phyloP scores from a whole-genome alignment of 2,329 filamentous ascomycete genomes.

The Fusarium haematococcum region DNA sequence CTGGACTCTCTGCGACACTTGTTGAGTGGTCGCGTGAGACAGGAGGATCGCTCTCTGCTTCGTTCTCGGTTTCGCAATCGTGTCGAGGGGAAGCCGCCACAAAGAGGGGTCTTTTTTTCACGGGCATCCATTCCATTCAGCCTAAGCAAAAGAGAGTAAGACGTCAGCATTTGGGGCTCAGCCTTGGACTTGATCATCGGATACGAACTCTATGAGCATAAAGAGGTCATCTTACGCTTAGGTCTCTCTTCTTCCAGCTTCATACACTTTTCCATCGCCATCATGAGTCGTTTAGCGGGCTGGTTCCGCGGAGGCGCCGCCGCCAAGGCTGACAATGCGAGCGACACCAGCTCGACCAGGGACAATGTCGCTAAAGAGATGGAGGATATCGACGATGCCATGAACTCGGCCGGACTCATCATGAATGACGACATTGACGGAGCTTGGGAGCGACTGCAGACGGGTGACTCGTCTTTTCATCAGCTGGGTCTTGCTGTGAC shows the following conservation, averaged over 20 bases:
- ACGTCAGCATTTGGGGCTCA: conserved; percentile 39
- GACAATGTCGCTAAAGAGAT: conserved; percentile 58
- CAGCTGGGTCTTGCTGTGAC: conserved; percentile 84
- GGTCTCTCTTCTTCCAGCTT: neutral
- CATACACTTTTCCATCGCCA: conserved; percentile 1
- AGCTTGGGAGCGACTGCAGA: conserved; percentile 78
- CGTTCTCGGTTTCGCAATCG: conserved; percentile 9
- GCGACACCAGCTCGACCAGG: conserved; percentile 42
- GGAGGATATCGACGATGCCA: conserved; percentile 68
- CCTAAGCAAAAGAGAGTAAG: conserved; percentile 31
- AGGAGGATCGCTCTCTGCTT: neutral
- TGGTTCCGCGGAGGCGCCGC: conserved; percentile 61
- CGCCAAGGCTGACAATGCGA: conserved; percentile 50
- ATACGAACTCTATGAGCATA: neutral
- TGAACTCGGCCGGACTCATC: conserved; percentile 76
- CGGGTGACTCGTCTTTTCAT: conserved; percentile 88
- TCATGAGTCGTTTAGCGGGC: conserved; percentile 61
- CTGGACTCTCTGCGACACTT: neutral
- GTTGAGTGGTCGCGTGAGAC: neutral
- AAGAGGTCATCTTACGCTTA: neutral
- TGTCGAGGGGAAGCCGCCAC: conserved; percentile 23
- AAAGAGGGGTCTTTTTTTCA: conserved; percentile 29
- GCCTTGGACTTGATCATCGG: neutral
- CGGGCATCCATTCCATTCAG: conserved; percentile 19
- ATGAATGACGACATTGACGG: conserved; percentile 92